Base-by-base conservation (phyloP, 208 protist genomes). In the Porcisia hertigi region DNA sequence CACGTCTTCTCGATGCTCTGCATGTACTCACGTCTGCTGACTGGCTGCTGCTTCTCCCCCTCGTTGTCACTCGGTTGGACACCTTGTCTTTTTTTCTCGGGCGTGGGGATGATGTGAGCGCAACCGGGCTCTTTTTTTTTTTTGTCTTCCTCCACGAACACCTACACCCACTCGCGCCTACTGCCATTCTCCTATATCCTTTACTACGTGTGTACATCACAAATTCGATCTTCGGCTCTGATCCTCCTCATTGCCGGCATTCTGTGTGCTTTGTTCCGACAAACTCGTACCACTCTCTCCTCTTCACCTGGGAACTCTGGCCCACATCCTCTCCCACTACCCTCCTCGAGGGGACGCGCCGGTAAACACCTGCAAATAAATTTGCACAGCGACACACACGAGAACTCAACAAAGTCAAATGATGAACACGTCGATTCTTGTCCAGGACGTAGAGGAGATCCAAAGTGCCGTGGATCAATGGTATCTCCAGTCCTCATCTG, bases 401-500 rank as follows among this genome's bases (percentile, higher is more conserved):
- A 52, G 47, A 52, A 12, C 18, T 47, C 63, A 47, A 36, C 4
- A 30, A 67, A 67, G 63, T 11, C 20, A 18, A 20, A 45, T 36
- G 25, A 86, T 86, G 84, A 82, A 81, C 83, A 85, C 77, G 25
- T 71, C 79, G 7, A 69, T 84, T 6, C 62, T 91, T 2, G 41
- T 88, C 36, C 85, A 89, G 52, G 92, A 96, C 18, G 87, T 96
- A 49, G 84, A 93, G 39, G 90, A 91, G 55, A 88, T 89, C n/a
- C 88, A 92, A 67, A 79, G 77, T 34, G 82, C 79, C 1, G 73
- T 93, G 14, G 89, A 93, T 72, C 70, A 54, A 53, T 93, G 89
- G 89, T 93, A 91, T 69, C 75, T 82, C 39, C 76, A 89, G 77
- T 87, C 89, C 2, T 79, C 79, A 16, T 65, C 81, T 1, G 76